Conservation (phyloP, 768 basidiomycete species). For the Panaeolus papilionaceus region DNA sequence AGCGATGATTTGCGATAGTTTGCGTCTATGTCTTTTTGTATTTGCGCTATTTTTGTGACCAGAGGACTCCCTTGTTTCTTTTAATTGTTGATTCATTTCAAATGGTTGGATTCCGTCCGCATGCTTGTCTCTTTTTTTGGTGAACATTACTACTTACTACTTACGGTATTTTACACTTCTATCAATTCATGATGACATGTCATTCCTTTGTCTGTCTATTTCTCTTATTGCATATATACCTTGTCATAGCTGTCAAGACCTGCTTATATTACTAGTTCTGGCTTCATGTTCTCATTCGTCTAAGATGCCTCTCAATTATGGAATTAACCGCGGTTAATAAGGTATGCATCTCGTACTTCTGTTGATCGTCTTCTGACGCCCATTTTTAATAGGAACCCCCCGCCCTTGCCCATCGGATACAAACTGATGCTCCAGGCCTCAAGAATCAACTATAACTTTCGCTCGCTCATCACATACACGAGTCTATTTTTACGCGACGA, state of each 20-base stretch:
- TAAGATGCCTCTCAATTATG: too few relatives aligned
- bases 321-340: not conserved
- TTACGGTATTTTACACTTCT: not conserved
- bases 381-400: not conserved
- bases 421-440: not conserved
- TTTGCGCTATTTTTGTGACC: not conserved
- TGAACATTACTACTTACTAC: not conserved
- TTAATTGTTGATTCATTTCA: not conserved
- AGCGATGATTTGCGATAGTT: conserved; percentile 1
- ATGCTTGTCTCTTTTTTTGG: not conserved
- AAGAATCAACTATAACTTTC: not conserved
- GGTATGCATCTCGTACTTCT: not conserved
- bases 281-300: not conserved
- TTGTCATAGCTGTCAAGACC: not conserved
- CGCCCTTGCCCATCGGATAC: not conserved
- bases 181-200: not conserved
- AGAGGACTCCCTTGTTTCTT: not conserved
- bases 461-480: not conserved
- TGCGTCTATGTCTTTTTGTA: not conserved
- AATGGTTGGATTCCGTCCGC: not conserved
- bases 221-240: not conserved
- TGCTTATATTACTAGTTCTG: not conserved
- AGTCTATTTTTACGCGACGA: not conserved
- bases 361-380: not conserved
- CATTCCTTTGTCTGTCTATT: conserved; percentile 3